phyloP scores from a whole-genome alignment of 352 stramenopile species.

The Globisporangium orthogonon region DNA sequence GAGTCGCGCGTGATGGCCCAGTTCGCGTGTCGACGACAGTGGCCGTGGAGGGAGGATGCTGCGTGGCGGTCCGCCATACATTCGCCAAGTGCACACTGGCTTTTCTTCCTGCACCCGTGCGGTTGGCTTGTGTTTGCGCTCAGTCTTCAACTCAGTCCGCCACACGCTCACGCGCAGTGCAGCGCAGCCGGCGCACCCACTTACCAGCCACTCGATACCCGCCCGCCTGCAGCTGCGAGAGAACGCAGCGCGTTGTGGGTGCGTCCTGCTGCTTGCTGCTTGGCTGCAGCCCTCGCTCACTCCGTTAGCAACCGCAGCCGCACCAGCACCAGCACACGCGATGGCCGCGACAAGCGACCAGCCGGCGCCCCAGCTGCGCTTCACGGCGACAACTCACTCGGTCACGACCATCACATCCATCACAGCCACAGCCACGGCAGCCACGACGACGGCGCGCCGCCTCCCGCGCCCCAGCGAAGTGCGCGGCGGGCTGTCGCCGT shows the following conservation, averaged over 20 bases:
- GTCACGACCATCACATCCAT: not conserved
- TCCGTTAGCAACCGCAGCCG: not conserved
- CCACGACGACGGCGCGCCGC: slow-evolving; percentile 3
- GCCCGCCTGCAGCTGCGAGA: not conserved
- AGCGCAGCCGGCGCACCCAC: not conserved
- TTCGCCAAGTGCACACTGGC: not conserved
- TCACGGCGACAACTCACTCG: not conserved
- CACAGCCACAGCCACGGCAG: no score
- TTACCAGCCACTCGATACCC: not conserved
- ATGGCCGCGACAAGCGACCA: not conserved
- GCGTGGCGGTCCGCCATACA: not conserved
- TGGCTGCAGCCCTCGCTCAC: not conserved
- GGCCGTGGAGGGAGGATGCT: not conserved
- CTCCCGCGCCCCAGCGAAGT: slow-evolving; percentile 1
- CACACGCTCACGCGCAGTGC: not conserved
- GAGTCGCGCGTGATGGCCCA: no score
- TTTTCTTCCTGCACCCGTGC: not conserved
- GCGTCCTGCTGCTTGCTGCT: not conserved
- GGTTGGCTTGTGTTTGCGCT: no score
- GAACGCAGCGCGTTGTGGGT: not conserved
- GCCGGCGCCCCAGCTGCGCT: not conserved
- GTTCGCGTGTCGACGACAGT: no score
- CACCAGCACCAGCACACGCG: not conserved
- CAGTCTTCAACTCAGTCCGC: slow-evolving; percentile 1
- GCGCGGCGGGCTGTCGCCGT: slow-evolving; percentile 7